These are phyloP conservation scores for Ceraceosorus guamensis DNA, from an alignment of 1,284 basidiomycete genomes.

Conservation along the genomic window DNA sequence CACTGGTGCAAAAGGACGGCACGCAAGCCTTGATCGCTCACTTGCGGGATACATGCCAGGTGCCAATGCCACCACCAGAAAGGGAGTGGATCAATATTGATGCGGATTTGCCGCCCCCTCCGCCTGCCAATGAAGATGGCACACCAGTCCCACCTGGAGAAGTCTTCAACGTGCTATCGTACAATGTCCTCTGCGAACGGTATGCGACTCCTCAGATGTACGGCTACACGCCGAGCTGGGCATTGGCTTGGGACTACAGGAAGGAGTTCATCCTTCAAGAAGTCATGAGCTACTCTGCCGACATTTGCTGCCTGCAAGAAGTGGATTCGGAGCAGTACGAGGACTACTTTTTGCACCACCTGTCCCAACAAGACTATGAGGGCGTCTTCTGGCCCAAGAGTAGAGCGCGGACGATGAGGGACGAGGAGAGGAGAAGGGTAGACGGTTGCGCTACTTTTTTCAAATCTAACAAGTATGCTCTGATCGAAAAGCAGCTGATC, in stretches of 20 bases:
- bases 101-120: constrained; percentile 57
- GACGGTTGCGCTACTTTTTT: constrained; percentile 98
- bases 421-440: constrained; percentile 74
- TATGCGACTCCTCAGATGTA: constrained; percentile 85
- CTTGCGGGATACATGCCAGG: constrained; percentile 78
- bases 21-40: constrained; percentile 78
- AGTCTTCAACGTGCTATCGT: constrained; percentile 74
- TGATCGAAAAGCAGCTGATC: constrained; percentile 88
- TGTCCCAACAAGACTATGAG: constrained; percentile 74
- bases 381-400: constrained; percentile 92
- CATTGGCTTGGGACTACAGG: constrained; percentile 87
- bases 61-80: constrained; percentile 72
- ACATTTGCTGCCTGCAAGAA: constrained; percentile 86
- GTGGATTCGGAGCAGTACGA: constrained; percentile 89
- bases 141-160: constrained; percentile 40
- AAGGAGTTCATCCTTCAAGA: constrained; percentile 85
- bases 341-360: constrained; percentile 77
- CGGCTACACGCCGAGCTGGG: constrained; percentile 95
- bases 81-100: constrained; percentile 74
- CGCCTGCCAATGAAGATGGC: constrained; percentile 28
- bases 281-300: constrained; percentile 72
- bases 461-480: constrained; percentile 74
- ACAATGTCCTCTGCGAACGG: constrained; percentile 91
- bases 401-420: constrained; percentile 85
- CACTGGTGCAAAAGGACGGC: constrained; percentile 84